Base-by-base conservation (phyloP, 495 filamentous ascomycete genomes). In the Penicillium roqueforti region DNA sequence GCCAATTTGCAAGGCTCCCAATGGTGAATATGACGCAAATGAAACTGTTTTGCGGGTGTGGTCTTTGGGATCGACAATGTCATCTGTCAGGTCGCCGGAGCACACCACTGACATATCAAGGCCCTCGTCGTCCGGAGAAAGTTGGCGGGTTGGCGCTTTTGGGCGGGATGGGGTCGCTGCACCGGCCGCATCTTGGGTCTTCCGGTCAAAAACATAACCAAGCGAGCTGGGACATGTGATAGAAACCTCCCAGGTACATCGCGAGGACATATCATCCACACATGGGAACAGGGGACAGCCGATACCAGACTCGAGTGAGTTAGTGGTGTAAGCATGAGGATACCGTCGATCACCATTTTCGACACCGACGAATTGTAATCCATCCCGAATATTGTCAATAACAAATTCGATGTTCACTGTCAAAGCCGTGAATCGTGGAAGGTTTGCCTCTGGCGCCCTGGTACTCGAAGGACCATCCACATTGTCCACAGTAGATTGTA, bases 231-330 rank as follows among this genome's bases (percentile, higher is more conserved):
- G 87, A 59, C 85, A 91, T 38, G 84, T 91, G 54, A 98, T 86
- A 2, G 85, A 86, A 22, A 99, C 72, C 49, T 91, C 91, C 91
- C 92, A 99, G 1, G 82, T 83, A 65, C 85, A 92, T 50, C 89
- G 81, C 28, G 87, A 82, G 23, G 80, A 79, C 4, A 84, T 78
- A 63, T 95, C 87, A 65, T 97, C 95, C 22, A 97, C 76, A 58
- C 92, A 97, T 9, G 93, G 93, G 60, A 97, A 97, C 10, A 97
- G 80, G 60, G 86, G 87, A 50, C 83, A 92, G 5, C 89, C 87
- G 34, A 81, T 81, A n/a, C 91, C 90, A 5, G 89, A 82, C 45
- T 84, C 84, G 14, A 84, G 67, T 2, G 83, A 85, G 57, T 91
- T 92, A 22, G 85, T 89, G 0, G 95, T 92, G 66, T 92, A 99